Base-by-base conservation (phyloP, 768 basidiomycete genomes). In the Phaffia tasmanica region DNA sequence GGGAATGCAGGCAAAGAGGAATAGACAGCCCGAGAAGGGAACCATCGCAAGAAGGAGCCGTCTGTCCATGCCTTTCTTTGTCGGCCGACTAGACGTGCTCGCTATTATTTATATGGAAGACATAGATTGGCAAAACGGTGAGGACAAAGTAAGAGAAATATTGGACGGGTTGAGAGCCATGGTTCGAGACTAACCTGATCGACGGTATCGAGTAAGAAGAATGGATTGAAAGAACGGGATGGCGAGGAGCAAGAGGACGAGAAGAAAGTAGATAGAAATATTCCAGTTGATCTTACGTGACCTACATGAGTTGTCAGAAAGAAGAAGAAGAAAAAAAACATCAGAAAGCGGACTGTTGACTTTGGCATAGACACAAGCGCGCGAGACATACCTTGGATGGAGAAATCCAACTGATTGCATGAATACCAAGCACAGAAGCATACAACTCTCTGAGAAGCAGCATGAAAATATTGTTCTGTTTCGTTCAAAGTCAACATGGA, bases 401-500 rank as follows among this genome's bases (percentile, higher is more conserved):
- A 89, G 78, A 0, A 84, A 53, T 50, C 80, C 78, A 57, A 83
- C 62, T 2, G 81, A 85, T 76, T 91, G 88, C n/a, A 82, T 80
- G 75, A 89, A 81, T 6, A 90, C 78, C 64, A 90, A 78, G 16
- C 83, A 69, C 71, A 89, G 89, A 67, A 90, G 77, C 71, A 83
- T 81, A 69, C 84, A 85, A 61, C 84, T 83, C 76, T 89, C 89
- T 1, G 85, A 81, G 74, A 89, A 87, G 71, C 84, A 85, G 42
- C 83, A 75, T 0, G 86, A 81, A 71, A 91, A 89, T 8, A 84
- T 74, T 0, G 77, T 78, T 53, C 84, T 55, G 51, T 48, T 19
- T 46, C 35, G 11, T 42, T 42, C 35, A 42, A 11, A 42, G 4
- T 42, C 35, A 11, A 42, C 35, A 42, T 42, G 11, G 11, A 4